These are phyloP conservation scores for Phytophthora constricta DNA, from an alignment of 352 stramenopile genomes.

Conservation along the genomic window DNA sequence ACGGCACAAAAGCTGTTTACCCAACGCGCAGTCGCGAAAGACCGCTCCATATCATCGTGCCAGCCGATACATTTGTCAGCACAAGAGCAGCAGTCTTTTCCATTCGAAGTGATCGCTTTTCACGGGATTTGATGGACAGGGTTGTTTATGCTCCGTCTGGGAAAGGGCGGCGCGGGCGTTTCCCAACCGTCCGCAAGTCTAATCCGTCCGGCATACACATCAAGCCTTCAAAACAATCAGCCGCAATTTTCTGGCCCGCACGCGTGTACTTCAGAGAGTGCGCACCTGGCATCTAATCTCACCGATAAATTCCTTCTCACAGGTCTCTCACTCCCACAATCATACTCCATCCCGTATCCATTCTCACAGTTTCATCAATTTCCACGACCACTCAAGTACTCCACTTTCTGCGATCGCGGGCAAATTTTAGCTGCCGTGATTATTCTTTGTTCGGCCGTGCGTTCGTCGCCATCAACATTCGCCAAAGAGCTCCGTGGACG, in stretches of 20 bases:
- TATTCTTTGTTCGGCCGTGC: conserved; percentile 35
- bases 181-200: conserved; percentile 3
- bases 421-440: no score
- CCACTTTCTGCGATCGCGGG: no score
- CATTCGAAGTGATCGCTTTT: not conserved
- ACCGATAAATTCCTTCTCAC: not conserved
- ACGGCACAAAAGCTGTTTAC: not conserved
- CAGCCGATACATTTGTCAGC: not conserved
- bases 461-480: conserved; percentile 48
- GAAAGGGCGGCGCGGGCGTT: conserved; percentile 1
- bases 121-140: not conserved
- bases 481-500: conserved; percentile 27
- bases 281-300: not conserved
- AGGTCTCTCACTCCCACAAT: not conserved
- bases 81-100: not conserved
- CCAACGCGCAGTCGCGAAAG: not conserved
- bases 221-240: not conserved
- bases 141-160: conserved; percentile 4
- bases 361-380: no score
- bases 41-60: not conserved
- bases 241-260: not conserved
- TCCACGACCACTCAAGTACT: no score
- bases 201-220: conserved; percentile 1
- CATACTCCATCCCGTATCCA: not conserved
- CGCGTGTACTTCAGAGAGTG: not conserved